A percentile compares a stretch with the other conserved stretches of the same genome.
Conservation (phyloP, 2,329 filamentous ascomycete genomes). For the Apiospora saccharicola region DNA sequence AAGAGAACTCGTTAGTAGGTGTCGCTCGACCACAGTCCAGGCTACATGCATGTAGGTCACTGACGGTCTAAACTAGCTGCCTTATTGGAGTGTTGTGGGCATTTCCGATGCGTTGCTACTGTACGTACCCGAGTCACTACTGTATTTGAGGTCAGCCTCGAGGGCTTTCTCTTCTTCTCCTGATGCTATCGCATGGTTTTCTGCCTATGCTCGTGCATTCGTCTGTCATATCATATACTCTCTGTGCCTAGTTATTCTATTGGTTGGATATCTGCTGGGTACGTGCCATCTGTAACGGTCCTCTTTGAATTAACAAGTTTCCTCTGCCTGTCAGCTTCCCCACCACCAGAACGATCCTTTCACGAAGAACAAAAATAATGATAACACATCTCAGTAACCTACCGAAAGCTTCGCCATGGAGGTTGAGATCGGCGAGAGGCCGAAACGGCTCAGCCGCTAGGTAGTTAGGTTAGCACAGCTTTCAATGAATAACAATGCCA, state of each 20-base stretch:
- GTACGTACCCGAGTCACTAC: constrained; percentile 15
- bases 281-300: neutral
- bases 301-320: neutral
- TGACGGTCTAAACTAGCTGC: neutral
- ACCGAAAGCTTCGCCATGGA: neutral
- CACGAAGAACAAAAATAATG: neutral
- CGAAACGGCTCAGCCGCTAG: constrained; percentile 14
- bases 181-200: neutral
- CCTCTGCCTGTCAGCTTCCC: neutral
- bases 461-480: constrained; percentile 8
- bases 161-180: neutral
- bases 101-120: constrained; percentile 18
- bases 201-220: neutral
- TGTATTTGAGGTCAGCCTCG: neutral
- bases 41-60: neutral
- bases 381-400: neutral
- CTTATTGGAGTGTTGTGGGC: neutral
- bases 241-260: neutral
- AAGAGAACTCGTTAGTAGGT: neutral
- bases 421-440: constrained; percentile 2
- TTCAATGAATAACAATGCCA: constrained; percentile 2
- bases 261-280: neutral
- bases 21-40: neutral
- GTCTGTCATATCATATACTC: neutral
- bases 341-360: neutral